phyloP scores from a whole-genome alignment of 495 filamentous ascomycete species.

The Lasiosphaeria ovina region DNA sequence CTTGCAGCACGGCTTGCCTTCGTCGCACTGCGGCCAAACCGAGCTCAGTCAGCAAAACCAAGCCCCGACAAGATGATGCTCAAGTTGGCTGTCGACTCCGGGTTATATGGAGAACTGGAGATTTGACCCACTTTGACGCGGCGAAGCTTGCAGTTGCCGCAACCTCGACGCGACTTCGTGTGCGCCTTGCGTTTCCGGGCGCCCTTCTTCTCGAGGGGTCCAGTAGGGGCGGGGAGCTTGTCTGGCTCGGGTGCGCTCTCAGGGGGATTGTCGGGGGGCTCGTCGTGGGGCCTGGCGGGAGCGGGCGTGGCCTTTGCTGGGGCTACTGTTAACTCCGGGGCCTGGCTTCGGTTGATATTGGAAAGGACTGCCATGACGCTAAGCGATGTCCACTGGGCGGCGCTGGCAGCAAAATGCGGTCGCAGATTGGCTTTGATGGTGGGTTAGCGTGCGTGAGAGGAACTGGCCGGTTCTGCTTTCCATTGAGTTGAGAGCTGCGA shows the following conservation, averaged over 20 bases:
- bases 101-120: background rate
- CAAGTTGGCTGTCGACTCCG: background rate
- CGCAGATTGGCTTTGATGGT: too few relatives aligned
- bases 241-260: background rate
- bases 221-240: background rate
- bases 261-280: too few relatives aligned
- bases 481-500: too few relatives aligned
- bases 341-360: too few relatives aligned
- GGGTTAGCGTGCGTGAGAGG: too few relatives aligned
- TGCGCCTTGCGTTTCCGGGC: constrained; percentile 35
- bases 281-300: too few relatives aligned
- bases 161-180: constrained; percentile 43
- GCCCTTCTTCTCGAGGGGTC: background rate
- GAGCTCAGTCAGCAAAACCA: background rate
- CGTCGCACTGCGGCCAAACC: constrained; percentile 41
- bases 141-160: constrained; percentile 49
- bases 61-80: background rate
- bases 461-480: too few relatives aligned
- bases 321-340: too few relatives aligned
- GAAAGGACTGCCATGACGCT: too few relatives aligned
- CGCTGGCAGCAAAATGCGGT: too few relatives aligned
- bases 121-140: constrained; percentile 39
- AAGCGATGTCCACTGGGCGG: too few relatives aligned
- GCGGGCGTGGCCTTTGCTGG: too few relatives aligned
- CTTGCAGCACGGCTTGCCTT: constrained; percentile 40